phyloP scores from a whole-genome alignment of 176 grass and related monocot species.

The Neostapfia colusana region DNA sequence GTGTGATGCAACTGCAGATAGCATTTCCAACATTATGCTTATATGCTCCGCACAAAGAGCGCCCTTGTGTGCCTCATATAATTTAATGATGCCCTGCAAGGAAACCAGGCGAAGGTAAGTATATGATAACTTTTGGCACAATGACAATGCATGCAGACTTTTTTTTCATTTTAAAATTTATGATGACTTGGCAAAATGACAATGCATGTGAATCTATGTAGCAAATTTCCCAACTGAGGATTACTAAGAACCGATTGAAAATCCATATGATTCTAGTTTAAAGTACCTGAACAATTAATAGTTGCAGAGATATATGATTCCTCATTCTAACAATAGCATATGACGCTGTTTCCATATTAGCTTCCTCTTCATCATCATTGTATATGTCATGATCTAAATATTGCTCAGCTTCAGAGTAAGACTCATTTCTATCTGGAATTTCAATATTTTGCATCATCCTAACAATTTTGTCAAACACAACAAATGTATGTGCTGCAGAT shows the following conservation, averaged over 20 bases:
- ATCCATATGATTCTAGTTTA: slow-evolving; percentile 25
- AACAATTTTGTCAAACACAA: slow-evolving; percentile 67
- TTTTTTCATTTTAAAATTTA: too few species aligned
- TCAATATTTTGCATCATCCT: slow-evolving; percentile 82
- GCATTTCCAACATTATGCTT: slow-evolving; percentile 70
- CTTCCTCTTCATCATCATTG: slow-evolving; percentile 82
- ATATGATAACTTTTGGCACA: neutral
- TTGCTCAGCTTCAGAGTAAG: slow-evolving; percentile 70
- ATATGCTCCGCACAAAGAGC: slow-evolving; percentile 64
- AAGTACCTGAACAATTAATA: slow-evolving; percentile 76
- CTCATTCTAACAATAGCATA: slow-evolving; percentile 68
- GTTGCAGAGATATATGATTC: slow-evolving; percentile 54
- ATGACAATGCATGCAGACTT: slow-evolving; percentile 8
- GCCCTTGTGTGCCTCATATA: slow-evolving; percentile 62
- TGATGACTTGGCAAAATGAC: slow-evolving; percentile 2
- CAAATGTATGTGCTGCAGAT: slow-evolving; percentile 55
- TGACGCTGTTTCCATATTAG: slow-evolving; percentile 74
- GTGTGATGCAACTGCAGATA: slow-evolving; percentile 74
- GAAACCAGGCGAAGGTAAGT: slow-evolving; percentile 38
- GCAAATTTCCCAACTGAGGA: neutral
- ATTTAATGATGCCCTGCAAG: slow-evolving; percentile 65
- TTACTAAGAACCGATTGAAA: slow-evolving; percentile 18
- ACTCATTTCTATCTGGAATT: slow-evolving; percentile 81
- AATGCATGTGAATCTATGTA: neutral
- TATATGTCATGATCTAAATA: slow-evolving; percentile 78